Evolutionary conservation across 345 rosid genomes (phyloP).

Genomic region (Lepidium sativum): DNA sequence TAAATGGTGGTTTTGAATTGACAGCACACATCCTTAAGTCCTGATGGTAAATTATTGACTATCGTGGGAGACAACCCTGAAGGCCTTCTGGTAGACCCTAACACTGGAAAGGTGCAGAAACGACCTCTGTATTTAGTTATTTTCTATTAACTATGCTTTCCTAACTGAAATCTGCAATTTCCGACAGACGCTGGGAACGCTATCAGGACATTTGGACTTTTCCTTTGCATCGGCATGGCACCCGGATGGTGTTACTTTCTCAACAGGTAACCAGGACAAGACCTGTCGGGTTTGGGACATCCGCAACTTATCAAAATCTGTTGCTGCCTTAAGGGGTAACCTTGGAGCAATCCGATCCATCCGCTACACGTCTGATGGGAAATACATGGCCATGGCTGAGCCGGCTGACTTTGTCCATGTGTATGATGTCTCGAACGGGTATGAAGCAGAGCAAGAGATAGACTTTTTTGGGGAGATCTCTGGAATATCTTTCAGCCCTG

Average conservation of each 20-base stretch:
- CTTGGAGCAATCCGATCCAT: conserved; percentile 71
- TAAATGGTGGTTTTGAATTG: background rate
- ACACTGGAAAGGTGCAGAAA: conserved; percentile 53
- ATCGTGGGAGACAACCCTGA: conserved; percentile 74
- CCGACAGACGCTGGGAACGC: conserved; percentile 35
- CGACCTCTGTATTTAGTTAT: background rate
- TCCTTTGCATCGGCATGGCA: conserved; percentile 88
- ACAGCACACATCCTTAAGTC: conserved; percentile 70
- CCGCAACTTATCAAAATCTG: conserved; percentile 48
- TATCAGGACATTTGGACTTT: conserved; percentile 59
- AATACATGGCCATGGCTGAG: conserved; percentile 74
- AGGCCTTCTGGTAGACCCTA: conserved; percentile 56
- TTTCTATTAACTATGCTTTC: background rate
- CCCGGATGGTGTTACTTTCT: conserved; percentile 60
- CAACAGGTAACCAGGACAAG: conserved; percentile 82
- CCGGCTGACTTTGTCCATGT: conserved; percentile 83
- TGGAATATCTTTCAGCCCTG: conserved; percentile 68
- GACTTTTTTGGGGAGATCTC: conserved; percentile 85
- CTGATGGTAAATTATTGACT: conserved; percentile 59
- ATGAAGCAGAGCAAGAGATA: conserved; percentile 60
- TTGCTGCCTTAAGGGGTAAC: conserved; percentile 65
- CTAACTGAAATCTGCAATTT: background rate
- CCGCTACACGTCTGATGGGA: conserved; percentile 65
- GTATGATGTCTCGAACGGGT: conserved; percentile 49
- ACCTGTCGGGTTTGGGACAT: conserved; percentile 72